These are phyloP conservation scores for Oryza rufipogon DNA, from an alignment of 176 grass and related monocot species.

Conservation along the genomic window DNA sequence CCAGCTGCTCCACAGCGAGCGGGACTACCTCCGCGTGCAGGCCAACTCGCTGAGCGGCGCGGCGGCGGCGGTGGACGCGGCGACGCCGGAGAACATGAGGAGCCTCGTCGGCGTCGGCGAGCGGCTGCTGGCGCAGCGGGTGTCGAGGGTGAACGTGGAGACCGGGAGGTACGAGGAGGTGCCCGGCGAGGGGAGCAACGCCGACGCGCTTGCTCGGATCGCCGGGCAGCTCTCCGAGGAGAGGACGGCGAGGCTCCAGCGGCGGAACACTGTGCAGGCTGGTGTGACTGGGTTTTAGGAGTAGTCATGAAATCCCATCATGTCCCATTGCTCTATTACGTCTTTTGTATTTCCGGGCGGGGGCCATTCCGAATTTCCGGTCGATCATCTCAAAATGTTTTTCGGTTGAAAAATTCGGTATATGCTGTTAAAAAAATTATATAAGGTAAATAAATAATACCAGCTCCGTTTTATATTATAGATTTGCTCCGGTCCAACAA, in stretches of 20 bases:
- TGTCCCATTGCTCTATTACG: too few relatives aligned
- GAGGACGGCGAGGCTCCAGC: slow-evolving; percentile 4
- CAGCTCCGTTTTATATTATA: too few relatives aligned
- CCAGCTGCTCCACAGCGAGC: slow-evolving; percentile 23
- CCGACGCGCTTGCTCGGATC: slow-evolving; percentile 22
- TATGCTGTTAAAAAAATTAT: too few relatives aligned
- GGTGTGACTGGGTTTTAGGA: too few relatives aligned
- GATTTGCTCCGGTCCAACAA: too few relatives aligned
- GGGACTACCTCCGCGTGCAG: slow-evolving; percentile 44
- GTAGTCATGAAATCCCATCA: too few relatives aligned
- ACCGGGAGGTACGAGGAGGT: neutral
- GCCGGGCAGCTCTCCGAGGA: slow-evolving; percentile 38
- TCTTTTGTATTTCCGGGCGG: too few relatives aligned
- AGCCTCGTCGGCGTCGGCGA: slow-evolving; percentile 17
- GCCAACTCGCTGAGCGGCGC: slow-evolving; percentile 4
- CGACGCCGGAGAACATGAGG: slow-evolving; percentile 43
- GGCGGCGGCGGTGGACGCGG: slow-evolving; percentile 13
- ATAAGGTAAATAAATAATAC: too few relatives aligned
- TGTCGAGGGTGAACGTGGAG: slow-evolving; percentile 31
- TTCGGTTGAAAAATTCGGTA: too few relatives aligned
- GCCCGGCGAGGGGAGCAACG: neutral
- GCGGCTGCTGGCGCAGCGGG: slow-evolving; percentile 13
- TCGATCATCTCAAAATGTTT: too few relatives aligned
- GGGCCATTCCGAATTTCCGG: too few relatives aligned
- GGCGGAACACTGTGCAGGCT: too few relatives aligned